These are phyloP conservation scores for Trypethelium eluteriae DNA, from an alignment of 495 filamentous ascomycete genomes.

Conservation along the genomic window DNA sequence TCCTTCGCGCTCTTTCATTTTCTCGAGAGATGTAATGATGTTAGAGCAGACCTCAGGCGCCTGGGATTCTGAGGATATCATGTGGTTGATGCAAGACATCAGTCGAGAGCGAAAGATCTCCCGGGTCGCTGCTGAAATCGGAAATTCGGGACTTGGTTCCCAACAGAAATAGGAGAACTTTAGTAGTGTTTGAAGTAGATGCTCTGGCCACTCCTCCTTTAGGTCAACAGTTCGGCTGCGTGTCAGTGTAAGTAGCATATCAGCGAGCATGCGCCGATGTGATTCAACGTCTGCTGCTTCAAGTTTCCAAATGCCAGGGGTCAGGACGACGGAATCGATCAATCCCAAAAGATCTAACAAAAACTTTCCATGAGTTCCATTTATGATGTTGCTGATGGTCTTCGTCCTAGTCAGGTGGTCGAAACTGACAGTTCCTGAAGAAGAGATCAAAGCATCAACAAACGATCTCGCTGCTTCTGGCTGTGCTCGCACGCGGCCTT, in stretches of 20 bases:
- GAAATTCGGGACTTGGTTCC: neutral
- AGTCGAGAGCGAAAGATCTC: conserved; percentile 12
- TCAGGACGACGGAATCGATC: conserved; percentile 40
- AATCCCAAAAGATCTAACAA: conserved; percentile 38
- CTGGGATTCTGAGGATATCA: neutral
- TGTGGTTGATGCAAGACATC: conserved; percentile 9
- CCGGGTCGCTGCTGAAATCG: neutral
- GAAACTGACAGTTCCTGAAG: conserved; percentile 66
- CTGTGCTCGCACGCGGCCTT: conserved; percentile 55
- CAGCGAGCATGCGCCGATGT: conserved; percentile 45
- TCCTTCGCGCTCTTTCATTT: neutral
- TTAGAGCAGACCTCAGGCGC: neutral
- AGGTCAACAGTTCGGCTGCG: conserved; percentile 40
- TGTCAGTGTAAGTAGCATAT: conserved; percentile 45
- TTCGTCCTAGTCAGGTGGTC: conserved; percentile 84
- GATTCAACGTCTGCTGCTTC: conserved; percentile 36
- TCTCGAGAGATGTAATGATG: neutral
- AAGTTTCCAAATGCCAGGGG: conserved; percentile 27
- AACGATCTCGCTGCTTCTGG: conserved; percentile 53
- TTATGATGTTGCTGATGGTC: conserved; percentile 69
- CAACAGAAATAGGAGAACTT: neutral
- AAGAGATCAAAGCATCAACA: conserved; percentile 57
- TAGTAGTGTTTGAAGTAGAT: conserved; percentile 23
- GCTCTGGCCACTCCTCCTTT: conserved; percentile 7
- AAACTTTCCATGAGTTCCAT: conserved; percentile 47